Evolutionary conservation across 441 rosid species (phyloP), one percentile per base, ranked within the genome.

Genomic region (Adansonia madagascariensis): DNA sequence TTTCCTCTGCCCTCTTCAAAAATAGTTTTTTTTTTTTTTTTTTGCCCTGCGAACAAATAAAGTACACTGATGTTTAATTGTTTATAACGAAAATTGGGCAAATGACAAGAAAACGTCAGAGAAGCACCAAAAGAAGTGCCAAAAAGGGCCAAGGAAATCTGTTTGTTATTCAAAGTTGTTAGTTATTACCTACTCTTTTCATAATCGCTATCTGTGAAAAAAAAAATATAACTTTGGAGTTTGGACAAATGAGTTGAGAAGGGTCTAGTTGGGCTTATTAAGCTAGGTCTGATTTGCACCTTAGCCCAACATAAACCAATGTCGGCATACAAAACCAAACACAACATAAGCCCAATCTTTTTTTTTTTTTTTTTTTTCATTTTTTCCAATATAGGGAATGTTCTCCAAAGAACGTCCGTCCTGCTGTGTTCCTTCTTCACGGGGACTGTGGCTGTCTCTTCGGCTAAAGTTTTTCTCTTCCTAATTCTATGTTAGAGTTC

Each of bases 401-500:
- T n/a, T 7, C 57, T 6, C 1, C 1, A 0, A 46, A 8, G 3
- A 8, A n/a, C 46, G 0, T 15, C 18, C 7, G 47, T 63, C 17
- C 12, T 6, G 3, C 47, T 35, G 43, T 22, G 3, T 39, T 64
- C 49, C 6, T 64, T 41, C 11, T 15, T 64, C 18, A 15, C 22
- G 0, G 17, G 3, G 49, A 35, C 59, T n/a, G 9, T 17, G 17
- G 9, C 20, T 53, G 0, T 50, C 55, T 6, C 59, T n/a, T 18
- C 24, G 2, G 61, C 61, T 17, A 65, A 65, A 6, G 24, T 39
- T n/a, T 41, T 65, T 17, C 50, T 46, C 46, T 15, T n/a, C 61
- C 11, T n/a, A 55, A 17, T 17, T 55, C 3, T 79, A 15, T 61
- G 81, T 57, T 71, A 52, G 55, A 75, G 59, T 60, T 71, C 70